Percentiles rank a stretch among this genome's conserved stretches.
These are phyloP conservation scores for Aspergillus neoniger DNA, from an alignment of 2,329 filamentous ascomycete species.

Conservation along the genomic window DNA sequence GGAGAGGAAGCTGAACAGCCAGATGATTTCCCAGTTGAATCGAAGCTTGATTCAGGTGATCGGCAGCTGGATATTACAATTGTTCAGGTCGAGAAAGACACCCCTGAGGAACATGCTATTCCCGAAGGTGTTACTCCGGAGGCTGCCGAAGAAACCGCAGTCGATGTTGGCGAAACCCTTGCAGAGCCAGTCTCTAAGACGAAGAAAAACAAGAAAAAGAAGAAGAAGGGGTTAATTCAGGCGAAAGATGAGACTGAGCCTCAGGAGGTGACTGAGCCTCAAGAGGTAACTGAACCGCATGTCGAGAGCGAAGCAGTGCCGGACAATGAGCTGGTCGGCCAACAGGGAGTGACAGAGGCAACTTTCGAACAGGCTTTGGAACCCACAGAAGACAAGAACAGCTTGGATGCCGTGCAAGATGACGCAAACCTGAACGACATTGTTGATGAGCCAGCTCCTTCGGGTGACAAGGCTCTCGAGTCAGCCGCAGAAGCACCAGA, in stretches of 20 bases:
- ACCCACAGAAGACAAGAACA: not conserved
- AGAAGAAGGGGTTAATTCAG: constrained; percentile 24
- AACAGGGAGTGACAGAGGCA: not conserved
- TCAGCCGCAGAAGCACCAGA: not conserved
- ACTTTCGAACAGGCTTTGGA: not conserved
- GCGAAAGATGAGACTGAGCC: constrained; percentile 9
- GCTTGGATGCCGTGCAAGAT: not conserved
- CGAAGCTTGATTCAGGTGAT: not conserved
- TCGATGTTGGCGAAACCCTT: constrained; percentile 6
- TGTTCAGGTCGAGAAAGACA: not conserved
- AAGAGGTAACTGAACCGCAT: not conserved
- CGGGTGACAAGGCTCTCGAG: not conserved
- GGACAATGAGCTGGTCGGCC: not conserved
- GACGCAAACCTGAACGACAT: not conserved
- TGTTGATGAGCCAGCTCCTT: not conserved
- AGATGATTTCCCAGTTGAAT: not conserved
- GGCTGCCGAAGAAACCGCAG: not conserved
- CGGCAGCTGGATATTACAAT: not conserved
- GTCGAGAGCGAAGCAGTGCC: constrained; percentile 1
- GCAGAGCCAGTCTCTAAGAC: constrained; percentile 15
- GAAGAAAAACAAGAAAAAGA: constrained; percentile 31
- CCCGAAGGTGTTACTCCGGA: not conserved
- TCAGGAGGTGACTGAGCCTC: not conserved
- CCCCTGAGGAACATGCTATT: not conserved
- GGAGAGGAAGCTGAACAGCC: not conserved